Base-by-base conservation (phyloP, 2,329 filamentous ascomycete species). In the Penicillium griseofulvum region DNA sequence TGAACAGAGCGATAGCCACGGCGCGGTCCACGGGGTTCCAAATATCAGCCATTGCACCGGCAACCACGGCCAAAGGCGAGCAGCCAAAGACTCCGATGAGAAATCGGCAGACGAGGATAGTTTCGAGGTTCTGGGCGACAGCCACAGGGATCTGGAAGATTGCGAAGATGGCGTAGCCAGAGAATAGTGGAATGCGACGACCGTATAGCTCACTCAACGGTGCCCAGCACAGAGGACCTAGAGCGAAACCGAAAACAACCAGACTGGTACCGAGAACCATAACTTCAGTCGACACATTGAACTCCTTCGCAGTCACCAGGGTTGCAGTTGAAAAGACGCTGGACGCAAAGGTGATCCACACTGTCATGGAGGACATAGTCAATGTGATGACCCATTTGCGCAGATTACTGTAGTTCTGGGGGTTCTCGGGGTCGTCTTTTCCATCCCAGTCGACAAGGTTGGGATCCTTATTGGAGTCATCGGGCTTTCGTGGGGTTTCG, bases 61-160 rank as follows among this genome's bases (percentile, higher is more conserved):
- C 78, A 1, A 81, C 74, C 45, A 84, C 78, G 0, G 78, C 76
- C 7, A 84, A 65, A 1, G 81, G 74, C 1, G 80, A 76, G 39
- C 74, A 76, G 3, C 76, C 81, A 57, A 81, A 81, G 4, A 79
- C 46, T 1, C 81, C 82, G 0, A 73, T 72, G 4, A 84, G 69
- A 61, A 84, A 84, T 0, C 82, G 76, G 51, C 72, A 78, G 14
- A 84, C 58, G 62, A 84, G 73, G 49, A 84, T 76, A 0, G 81
- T 83, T 29, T 80, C 61, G 0, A 83, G 45, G 58, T 83, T 82
- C 24, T 72, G 71, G 0, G 81, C 80, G 1, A 81, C 75, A 1
- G 78, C 82, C 7, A 81, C 77, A 0, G 80, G 78, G 47, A 84
- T 79, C 51, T 82, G 77, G 57, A 83, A 82, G 38, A 83, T 75